phyloP scores from a whole-genome alignment of 768 basidiomycete species.

The Hysterangium stoloniferum region DNA sequence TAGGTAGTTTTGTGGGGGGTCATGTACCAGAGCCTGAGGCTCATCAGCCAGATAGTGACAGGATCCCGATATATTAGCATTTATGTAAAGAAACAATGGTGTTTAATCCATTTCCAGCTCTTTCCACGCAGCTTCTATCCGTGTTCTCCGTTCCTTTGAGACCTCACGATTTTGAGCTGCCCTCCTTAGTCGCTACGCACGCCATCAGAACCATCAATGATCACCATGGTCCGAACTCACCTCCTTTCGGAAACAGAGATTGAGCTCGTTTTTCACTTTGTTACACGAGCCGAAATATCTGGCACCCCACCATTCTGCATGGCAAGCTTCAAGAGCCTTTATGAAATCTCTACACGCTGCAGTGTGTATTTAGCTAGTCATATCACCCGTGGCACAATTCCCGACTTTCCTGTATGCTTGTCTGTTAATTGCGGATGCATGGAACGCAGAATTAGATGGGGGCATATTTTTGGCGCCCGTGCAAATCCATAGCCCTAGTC shows the following conservation, averaged over 20 bases:
- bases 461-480: no score
- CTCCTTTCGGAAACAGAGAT: slow-evolving; percentile 64
- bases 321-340: slow-evolving; percentile 66
- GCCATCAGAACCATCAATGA: neutral
- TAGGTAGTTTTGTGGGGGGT: neutral
- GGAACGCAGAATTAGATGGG: neutral
- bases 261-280: slow-evolving; percentile 55
- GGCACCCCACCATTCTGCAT: slow-evolving; percentile 52
- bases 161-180: slow-evolving; percentile 7
- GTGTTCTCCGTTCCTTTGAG: slow-evolving; percentile 5
- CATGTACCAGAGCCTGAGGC: neutral
- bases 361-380: slow-evolving; percentile 5
- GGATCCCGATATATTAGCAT: no score
- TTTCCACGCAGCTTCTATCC: slow-evolving; percentile 6
- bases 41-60: no score
- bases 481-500: no score
- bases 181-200: neutral
- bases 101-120: neutral
- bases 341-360: slow-evolving; percentile 72
- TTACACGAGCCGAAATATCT: slow-evolving; percentile 63
- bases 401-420: slow-evolving; percentile 39
- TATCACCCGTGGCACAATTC: slow-evolving; percentile 14
- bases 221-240: slow-evolving; percentile 29
- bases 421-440: slow-evolving; percentile 74
- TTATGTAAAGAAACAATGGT: no score